phyloP scores from a whole-genome alignment of 805 yeast species.

The Starmerella stigmatis region DNA sequence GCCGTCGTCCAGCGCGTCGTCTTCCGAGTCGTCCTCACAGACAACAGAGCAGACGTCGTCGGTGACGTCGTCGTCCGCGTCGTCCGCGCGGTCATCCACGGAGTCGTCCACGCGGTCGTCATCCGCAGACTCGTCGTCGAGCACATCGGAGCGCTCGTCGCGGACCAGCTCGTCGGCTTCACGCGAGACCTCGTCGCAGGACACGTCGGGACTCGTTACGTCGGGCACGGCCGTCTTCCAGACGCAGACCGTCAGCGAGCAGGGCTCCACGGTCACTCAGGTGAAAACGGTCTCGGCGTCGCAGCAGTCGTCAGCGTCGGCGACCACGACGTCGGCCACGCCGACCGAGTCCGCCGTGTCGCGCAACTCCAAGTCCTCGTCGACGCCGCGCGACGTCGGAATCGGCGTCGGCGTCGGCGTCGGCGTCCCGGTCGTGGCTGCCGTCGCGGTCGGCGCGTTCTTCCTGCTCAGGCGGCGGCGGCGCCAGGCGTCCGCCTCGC shows the following conservation, averaged over 20 bases:
- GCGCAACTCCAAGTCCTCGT: not conserved
- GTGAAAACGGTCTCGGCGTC: constrained; percentile 6
- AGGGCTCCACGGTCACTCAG: constrained; percentile 1
- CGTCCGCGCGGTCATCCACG: too few species aligned
- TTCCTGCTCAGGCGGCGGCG: constrained; percentile 21
- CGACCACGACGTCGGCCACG: constrained; percentile 7
- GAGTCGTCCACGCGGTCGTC: too few species aligned
- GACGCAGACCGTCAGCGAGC: constrained; percentile 5
- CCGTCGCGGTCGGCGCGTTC: constrained; percentile 28
- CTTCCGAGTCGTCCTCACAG: not conserved
- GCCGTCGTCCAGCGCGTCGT: constrained; percentile 3
- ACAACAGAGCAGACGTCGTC: too few species aligned
- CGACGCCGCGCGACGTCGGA: constrained; percentile 37
- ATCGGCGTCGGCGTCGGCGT: constrained; percentile 65
- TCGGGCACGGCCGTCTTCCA: not conserved
- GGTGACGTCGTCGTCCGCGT: constrained; percentile 2
- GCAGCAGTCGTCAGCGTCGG: not conserved
- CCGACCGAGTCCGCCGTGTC: not conserved
- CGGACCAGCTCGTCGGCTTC: constrained; percentile 1
- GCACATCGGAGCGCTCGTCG: not conserved
- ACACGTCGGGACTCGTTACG: not conserved
- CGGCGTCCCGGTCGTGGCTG: constrained; percentile 49
- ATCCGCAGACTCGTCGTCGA: not conserved
- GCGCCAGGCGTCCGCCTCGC: constrained; percentile 8
- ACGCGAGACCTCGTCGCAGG: not conserved